Evolutionary conservation across 78 protist genomes (phyloP), one percentile per base, ranked within the genome.

Genomic region (Polysphondylium violaceum): DNA sequence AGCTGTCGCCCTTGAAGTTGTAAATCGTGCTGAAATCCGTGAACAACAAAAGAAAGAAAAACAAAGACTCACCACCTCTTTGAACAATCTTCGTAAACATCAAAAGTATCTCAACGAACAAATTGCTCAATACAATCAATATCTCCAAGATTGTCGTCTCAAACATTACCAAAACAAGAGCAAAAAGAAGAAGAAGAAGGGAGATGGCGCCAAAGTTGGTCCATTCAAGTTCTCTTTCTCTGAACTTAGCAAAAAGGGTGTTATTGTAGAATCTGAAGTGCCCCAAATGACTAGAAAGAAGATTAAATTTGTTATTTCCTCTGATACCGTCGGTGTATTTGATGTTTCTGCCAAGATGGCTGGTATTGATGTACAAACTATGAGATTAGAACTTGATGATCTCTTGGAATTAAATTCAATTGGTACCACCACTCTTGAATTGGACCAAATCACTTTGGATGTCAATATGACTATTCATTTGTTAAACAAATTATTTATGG

Each of bases 121-220:
- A 60, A 72, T 77, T 60, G 56, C 79, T 14, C 94, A 93, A 55
- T 93, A 87, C 76, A 86, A 93, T 58, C 86, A 77, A 74, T 93
- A 91, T 47, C 90, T 93, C 76, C 95, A 86, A 72, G 95, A 91
- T 55, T 91, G 92, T 53, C 90, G 95, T 74, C 95, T 91, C 73
- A 91, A 91, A 60, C 88, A 81, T 71, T 81, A 91, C 88, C 88
- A 90, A 63, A 79, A 74, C 83, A 90, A 90, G 60, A 55, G 58
- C 44, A 90, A 90, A 73, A 88, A 75, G 67, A 90, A 90, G 94
- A 77, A 71, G 81, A 89, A 90, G 94, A 90, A 90, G 85, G 68
- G 50, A 9, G 94, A 74, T 60, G 87, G 88, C 56, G 87, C 85
- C 67, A 90, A 90, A 86, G 88, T 90, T 7, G 95, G 95, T 76